Evolutionary conservation across 805 yeast species (phyloP).

Genomic region (Grigorovia yakushimaensis): DNA sequence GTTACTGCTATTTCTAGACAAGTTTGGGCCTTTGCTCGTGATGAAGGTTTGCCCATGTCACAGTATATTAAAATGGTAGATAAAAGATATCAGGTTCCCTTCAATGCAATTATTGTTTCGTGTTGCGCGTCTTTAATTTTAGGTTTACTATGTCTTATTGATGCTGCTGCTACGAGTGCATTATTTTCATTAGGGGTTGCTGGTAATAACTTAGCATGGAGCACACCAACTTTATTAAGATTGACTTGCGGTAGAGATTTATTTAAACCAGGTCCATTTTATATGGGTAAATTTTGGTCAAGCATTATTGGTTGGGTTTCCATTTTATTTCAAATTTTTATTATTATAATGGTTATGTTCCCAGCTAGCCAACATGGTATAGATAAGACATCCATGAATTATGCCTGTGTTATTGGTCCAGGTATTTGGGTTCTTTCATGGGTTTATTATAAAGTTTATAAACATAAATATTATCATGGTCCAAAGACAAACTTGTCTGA

Average conservation of each 20-base stretch:
- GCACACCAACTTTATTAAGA: constrained; percentile 30
- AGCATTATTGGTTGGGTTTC: constrained; percentile 39
- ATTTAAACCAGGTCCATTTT: constrained; percentile 58
- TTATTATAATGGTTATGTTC: constrained; percentile 50
- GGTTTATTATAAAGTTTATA: constrained; percentile 33
- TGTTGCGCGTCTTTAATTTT: constrained; percentile 29
- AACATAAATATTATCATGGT: constrained; percentile 47
- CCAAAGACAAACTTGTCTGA: constrained; percentile 8
- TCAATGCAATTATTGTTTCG: constrained; percentile 45
- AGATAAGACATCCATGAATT: constrained; percentile 48
- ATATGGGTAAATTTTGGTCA: constrained; percentile 43
- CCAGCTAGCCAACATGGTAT: constrained; percentile 36
- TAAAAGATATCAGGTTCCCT: constrained; percentile 50
- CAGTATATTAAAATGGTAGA: constrained; percentile 22
- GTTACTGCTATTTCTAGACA: constrained; percentile 60
- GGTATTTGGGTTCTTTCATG: too few species aligned
- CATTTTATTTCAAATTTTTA: constrained; percentile 40
- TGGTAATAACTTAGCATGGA: constrained; percentile 35
- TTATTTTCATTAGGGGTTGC: constrained; percentile 35
- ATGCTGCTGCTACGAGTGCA: constrained; percentile 36
- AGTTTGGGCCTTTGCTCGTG: too few species aligned
- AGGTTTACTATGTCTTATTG: constrained; percentile 16
- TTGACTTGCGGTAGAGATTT: constrained; percentile 37
- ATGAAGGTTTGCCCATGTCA: constrained; percentile 62
- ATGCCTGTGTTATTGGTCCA: too few species aligned